Percentiles rank a stretch among this genome's conserved stretches.
These are phyloP conservation scores for Fusarium burgessii DNA, from an alignment of 2,329 filamentous ascomycete species.

Conservation along the genomic window DNA sequence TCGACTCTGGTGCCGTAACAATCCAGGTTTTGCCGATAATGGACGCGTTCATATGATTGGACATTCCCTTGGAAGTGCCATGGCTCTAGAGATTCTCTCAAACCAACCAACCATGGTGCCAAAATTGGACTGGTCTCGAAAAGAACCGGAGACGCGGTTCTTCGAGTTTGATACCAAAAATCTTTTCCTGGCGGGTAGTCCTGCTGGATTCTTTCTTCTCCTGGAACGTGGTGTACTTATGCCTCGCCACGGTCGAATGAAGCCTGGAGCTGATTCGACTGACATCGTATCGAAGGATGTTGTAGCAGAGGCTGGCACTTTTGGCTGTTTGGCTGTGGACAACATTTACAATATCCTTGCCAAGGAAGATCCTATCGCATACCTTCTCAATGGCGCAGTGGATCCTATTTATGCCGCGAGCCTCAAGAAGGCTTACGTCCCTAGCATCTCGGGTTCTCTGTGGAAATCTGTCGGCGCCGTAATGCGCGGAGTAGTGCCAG, in stretches of 20 bases:
- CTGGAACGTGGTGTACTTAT: slow-evolving; percentile 79
- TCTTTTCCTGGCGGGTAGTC: slow-evolving; percentile 90
- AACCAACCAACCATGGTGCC: slow-evolving; percentile 83
- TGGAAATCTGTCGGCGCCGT: slow-evolving; percentile 73
- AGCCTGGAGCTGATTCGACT: slow-evolving; percentile 77
- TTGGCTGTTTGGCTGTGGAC: slow-evolving; percentile 92
- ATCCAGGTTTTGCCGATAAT: slow-evolving; percentile 82
- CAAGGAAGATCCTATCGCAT: slow-evolving; percentile 81
- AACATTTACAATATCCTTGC: slow-evolving; percentile 95
- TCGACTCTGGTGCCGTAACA: slow-evolving; percentile 92
- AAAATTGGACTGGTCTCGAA: slow-evolving; percentile 56
- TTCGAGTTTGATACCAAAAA: slow-evolving; percentile 95
- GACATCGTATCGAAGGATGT: slow-evolving; percentile 70
- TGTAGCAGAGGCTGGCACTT: slow-evolving; percentile 81
- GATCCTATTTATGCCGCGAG: slow-evolving; percentile 82
- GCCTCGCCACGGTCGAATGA: slow-evolving; percentile 80
- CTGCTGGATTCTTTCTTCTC: slow-evolving; percentile 91
- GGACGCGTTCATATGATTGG: slow-evolving; percentile 93
- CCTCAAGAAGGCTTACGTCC: slow-evolving; percentile 83
- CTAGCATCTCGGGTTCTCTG: slow-evolving; percentile 75
- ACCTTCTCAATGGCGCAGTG: slow-evolving; percentile 90
- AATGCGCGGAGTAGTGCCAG: slow-evolving; percentile 72
- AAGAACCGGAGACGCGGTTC: slow-evolving; percentile 63
- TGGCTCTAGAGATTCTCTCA: slow-evolving; percentile 92
- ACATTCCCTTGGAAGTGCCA: slow-evolving; percentile 93